These are phyloP conservation scores for Sarocladiaceae sp. DNA, from an alignment of 2,329 filamentous ascomycete species.

Conservation along the genomic window DNA sequence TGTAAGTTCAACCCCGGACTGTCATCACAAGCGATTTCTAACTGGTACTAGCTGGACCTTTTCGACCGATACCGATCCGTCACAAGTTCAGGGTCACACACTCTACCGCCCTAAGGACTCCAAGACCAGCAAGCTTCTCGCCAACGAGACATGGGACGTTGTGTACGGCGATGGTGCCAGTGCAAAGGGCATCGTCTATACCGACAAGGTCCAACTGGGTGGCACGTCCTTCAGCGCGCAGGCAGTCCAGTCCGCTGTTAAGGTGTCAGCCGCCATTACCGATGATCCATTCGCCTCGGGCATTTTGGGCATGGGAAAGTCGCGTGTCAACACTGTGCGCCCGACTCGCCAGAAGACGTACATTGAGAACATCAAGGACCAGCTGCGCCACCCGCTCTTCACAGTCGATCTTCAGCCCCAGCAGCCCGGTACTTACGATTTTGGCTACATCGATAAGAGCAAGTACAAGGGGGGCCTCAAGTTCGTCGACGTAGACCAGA, in stretches of 20 bases:
- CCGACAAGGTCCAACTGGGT: slow-evolving; percentile 57
- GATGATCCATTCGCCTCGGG: slow-evolving; percentile 28
- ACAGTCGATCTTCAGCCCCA: slow-evolving; percentile 28
- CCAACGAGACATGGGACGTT: slow-evolving; percentile 47
- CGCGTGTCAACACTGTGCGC: slow-evolving; percentile 25
- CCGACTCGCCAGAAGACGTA: slow-evolving; percentile 27
- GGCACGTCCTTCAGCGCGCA: slow-evolving; percentile 52
- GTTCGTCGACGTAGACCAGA: slow-evolving; percentile 45
- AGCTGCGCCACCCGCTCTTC: slow-evolving; percentile 26
- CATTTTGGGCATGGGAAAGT: slow-evolving; percentile 28
- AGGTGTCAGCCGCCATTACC: slow-evolving; percentile 41
- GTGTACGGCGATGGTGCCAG: slow-evolving; percentile 59
- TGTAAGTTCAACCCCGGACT: slow-evolving; percentile 21
- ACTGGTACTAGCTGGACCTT: slow-evolving; percentile 58
- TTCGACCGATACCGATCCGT: slow-evolving; percentile 47
- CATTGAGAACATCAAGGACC: slow-evolving; percentile 26
- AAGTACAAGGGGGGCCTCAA: slow-evolving; percentile 52
- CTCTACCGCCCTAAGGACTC: slow-evolving; percentile 48
- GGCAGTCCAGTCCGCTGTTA: slow-evolving; percentile 58
- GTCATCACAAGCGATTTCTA: slow-evolving; percentile 1
- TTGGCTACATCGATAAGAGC: slow-evolving; percentile 45
- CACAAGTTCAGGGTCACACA: slow-evolving; percentile 43
- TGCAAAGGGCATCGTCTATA: slow-evolving; percentile 59
- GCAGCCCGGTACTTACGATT: slow-evolving; percentile 31
- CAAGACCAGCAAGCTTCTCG: slow-evolving; percentile 34